Percentiles rank a stretch among this genome's conserved stretches.
These are phyloP conservation scores for Multifurca ochricompacta DNA, from an alignment of 768 basidiomycete species.

Conservation along the genomic window DNA sequence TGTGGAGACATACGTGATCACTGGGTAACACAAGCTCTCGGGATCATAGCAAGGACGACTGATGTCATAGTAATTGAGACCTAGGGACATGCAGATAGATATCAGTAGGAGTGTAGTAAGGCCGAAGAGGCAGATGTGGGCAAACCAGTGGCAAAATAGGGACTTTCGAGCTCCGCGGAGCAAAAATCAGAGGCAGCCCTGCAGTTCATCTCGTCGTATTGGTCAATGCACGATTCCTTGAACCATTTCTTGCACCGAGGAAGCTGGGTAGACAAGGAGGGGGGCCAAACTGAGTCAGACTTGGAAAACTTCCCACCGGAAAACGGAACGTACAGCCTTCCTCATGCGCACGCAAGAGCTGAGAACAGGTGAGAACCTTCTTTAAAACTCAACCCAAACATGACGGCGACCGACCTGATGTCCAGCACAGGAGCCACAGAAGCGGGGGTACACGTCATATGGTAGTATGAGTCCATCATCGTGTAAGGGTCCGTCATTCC, in stretches of 20 bases:
- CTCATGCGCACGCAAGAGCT: slow-evolving; percentile 40
- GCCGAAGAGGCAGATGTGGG: background rate
- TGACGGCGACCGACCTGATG: slow-evolving; percentile 34
- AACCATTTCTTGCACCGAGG: slow-evolving; percentile 39
- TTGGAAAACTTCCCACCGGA: background rate
- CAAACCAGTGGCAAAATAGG: slow-evolving; percentile 28
- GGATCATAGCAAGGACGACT: slow-evolving; percentile 49
- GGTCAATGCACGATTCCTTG: slow-evolving; percentile 35
- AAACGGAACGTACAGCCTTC: slow-evolving; percentile 28
- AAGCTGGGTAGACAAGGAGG: slow-evolving; percentile 25
- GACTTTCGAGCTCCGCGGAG: slow-evolving; percentile 20
- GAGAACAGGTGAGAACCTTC: background rate
- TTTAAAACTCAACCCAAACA: background rate
- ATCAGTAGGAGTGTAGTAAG: slow-evolving; percentile 1
- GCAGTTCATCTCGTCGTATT: slow-evolving; percentile 39
- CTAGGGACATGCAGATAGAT: slow-evolving; percentile 28
- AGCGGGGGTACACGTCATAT: slow-evolving; percentile 46
- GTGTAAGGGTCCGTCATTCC: slow-evolving; percentile 36
- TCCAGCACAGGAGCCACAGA: slow-evolving; percentile 40
- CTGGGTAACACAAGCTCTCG: slow-evolving; percentile 52
- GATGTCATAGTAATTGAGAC: slow-evolving; percentile 59
- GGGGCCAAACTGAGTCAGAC: background rate
- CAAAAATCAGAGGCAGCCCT: slow-evolving; percentile 36
- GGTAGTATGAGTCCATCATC: slow-evolving; percentile 37
- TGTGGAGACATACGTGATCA: slow-evolving; percentile 32